A percentile compares a stretch with the other conserved stretches of the same genome.
Conservation (phyloP, 345 rosid genomes). For the Turritis glabra region DNA sequence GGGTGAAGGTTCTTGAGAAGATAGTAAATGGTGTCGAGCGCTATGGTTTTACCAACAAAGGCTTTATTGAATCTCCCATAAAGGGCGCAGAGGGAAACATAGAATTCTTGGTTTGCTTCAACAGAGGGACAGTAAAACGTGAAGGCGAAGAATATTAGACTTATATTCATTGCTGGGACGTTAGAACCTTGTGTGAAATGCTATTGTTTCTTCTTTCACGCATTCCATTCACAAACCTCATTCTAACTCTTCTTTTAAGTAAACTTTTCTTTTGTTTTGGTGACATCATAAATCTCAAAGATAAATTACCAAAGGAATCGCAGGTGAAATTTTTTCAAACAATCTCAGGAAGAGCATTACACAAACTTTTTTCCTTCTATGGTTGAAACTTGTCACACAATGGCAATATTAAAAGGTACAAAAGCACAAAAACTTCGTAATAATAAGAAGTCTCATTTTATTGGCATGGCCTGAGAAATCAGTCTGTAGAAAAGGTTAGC, state of each 20-base stretch:
- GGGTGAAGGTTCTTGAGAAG: constrained; percentile 74
- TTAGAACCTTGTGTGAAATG: background rate
- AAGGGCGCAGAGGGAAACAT: constrained; percentile 92
- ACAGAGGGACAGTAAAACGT: constrained; percentile 41
- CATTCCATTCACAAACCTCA: constrained; percentile 2
- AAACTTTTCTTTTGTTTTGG: background rate
- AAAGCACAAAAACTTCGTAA: background rate
- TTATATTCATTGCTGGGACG: background rate
- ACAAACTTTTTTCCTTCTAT: background rate
- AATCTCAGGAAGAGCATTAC: background rate
- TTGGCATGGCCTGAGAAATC: background rate
- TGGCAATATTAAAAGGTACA: background rate
- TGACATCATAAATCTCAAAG: constrained; percentile 1
- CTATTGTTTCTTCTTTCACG: constrained; percentile 16
- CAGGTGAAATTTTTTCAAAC: background rate
- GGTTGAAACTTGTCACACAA: background rate
- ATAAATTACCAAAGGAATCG: background rate
- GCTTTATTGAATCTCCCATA: constrained; percentile 86
- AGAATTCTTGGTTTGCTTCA: constrained; percentile 82
- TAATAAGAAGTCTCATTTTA: background rate
- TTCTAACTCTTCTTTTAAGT: background rate
- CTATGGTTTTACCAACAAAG: constrained; percentile 68
- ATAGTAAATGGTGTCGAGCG: constrained; percentile 73
- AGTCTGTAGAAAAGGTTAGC: constrained; percentile 1
- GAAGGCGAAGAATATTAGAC: constrained; percentile 26